Base-by-base conservation (phyloP, 192 early-diverging fungal species). In the Coemansia sp. region DNA sequence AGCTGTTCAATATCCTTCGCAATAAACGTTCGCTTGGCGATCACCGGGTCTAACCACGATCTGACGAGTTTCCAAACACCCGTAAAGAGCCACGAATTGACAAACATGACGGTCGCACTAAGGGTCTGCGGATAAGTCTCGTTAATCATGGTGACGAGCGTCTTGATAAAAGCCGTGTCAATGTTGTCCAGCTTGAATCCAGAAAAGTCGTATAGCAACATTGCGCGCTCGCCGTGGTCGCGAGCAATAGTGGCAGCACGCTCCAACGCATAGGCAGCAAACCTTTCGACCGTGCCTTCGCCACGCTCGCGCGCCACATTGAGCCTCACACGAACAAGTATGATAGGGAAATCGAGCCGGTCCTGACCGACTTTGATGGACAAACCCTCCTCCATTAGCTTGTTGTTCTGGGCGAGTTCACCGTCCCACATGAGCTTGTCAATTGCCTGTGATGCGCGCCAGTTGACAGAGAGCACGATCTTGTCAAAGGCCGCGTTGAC, bases 51-150 rank as follows among this genome's bases (percentile, higher is more conserved):
- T 11, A 96, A 73, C 65, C 90, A 85, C 12, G 91, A 89, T 29
- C 85, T 84, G 58, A 97, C 89, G 58, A 96, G 62, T 35, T 77
- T 85, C 94, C 94, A 97, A 29, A 92, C 30, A 22, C 90, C 91
- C 40, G 86, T 82, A 61, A 97, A 97, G 55, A 95, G 84, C 90
- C 93, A 97, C 40, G 95, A 95, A 15, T 93, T 90, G 59, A 89
- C 87, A 59, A 91, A 89, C 29, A 95, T 77, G 37, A 95, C 78
- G n/a, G 85, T 87, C 0, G 78, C 71, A 27, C 86, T 89, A 5
- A 95, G 78, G 11, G 86, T 84, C 68, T 95, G 94, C 11, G 95
- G 95, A 64, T 96, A 96, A 60, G 91, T 89, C 38, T 88, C 87
- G 70, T 92, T 87, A 67, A 94, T 87, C 62, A 85, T 87, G 9